These are phyloP conservation scores for rapeseed (Brassica napus) DNA, from an alignment of 345 rosid species.

Conservation along the genomic window DNA sequence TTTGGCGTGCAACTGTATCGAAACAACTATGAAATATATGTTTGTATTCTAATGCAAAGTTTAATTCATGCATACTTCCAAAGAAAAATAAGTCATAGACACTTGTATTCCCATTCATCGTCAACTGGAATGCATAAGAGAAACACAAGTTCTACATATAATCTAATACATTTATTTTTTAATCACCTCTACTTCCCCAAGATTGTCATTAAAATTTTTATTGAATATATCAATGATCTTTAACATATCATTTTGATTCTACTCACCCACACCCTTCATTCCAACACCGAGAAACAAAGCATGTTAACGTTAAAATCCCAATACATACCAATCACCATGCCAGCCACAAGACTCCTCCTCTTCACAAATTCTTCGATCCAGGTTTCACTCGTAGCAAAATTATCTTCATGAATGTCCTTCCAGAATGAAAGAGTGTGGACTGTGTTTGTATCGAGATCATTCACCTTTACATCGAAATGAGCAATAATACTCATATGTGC, in stretches of 20 bases:
- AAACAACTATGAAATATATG: background rate
- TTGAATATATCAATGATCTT: background rate
- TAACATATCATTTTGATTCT: background rate
- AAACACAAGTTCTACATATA: background rate
- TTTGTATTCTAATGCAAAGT: background rate
- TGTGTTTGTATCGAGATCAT: slow-evolving; percentile 31
- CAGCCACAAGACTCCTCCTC: slow-evolving; percentile 21
- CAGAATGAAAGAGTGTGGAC: background rate
- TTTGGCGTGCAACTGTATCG: background rate
- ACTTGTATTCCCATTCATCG: background rate
- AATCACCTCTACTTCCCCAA: background rate
- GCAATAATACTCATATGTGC: background rate
- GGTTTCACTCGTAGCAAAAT: slow-evolving; percentile 2
- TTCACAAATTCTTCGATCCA: slow-evolving; percentile 30
- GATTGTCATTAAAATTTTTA: background rate
- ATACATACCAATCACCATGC: slow-evolving; percentile 29
- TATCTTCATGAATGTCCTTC: slow-evolving; percentile 2
- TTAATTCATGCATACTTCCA: background rate
- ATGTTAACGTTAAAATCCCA: background rate
- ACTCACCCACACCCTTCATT: background rate
- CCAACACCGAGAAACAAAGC: slow-evolving; percentile 23
- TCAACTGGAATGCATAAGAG: background rate
- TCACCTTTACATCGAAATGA: background rate
- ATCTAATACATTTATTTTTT: background rate
- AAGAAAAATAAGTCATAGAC: background rate